These are phyloP conservation scores for Talaromyces atroroseus DNA, from an alignment of 2,329 filamentous ascomycete genomes.

Conservation along the genomic window DNA sequence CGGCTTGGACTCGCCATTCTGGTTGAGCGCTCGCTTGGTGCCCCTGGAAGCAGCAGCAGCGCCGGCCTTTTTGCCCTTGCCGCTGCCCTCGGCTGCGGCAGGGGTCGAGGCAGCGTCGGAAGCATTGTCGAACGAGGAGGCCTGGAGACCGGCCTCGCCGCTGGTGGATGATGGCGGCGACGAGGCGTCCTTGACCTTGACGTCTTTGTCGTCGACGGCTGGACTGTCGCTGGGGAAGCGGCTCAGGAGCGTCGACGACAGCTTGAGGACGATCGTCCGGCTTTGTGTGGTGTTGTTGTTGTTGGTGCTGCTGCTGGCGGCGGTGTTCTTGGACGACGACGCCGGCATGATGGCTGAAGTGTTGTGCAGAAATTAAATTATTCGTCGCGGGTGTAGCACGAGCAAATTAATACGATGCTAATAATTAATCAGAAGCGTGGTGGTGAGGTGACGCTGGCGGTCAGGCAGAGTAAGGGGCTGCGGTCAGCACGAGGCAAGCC, in stretches of 20 bases:
- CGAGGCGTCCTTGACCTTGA: slow-evolving; percentile 17
- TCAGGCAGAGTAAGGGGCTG: slow-evolving; percentile 11
- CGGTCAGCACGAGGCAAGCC: slow-evolving; percentile 29
- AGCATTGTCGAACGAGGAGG: slow-evolving; percentile 37
- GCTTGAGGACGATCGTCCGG: slow-evolving; percentile 34
- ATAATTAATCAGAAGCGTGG: slow-evolving; percentile 18
- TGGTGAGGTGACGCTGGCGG: slow-evolving; percentile 14
- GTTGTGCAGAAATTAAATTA: too few relatives aligned
- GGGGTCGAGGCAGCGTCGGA: slow-evolving; percentile 37
- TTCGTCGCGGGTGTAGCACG: too few relatives aligned
- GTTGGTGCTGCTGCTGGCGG: slow-evolving; percentile 22
- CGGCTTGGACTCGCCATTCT: slow-evolving; percentile 62
- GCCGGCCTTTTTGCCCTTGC: slow-evolving; percentile 20
- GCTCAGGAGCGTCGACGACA: slow-evolving; percentile 32
- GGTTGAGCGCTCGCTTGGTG: slow-evolving; percentile 53
- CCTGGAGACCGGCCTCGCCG: slow-evolving; percentile 28
- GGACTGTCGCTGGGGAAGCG: slow-evolving; percentile 25
- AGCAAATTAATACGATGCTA: slow-evolving; percentile 11
- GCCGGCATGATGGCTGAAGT: slow-evolving; percentile 20
- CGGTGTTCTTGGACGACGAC: slow-evolving; percentile 25
- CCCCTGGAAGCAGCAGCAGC: slow-evolving; percentile 60
- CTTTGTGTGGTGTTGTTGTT: slow-evolving; percentile 12
- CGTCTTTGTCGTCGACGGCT: slow-evolving; percentile 19
- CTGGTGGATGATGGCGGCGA: slow-evolving; percentile 31
- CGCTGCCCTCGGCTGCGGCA: neutral